A percentile compares a stretch with the other conserved stretches of the same genome.
These are phyloP conservation scores for Penicillium daleae DNA, from an alignment of 495 filamentous ascomycete species.

Conservation along the genomic window DNA sequence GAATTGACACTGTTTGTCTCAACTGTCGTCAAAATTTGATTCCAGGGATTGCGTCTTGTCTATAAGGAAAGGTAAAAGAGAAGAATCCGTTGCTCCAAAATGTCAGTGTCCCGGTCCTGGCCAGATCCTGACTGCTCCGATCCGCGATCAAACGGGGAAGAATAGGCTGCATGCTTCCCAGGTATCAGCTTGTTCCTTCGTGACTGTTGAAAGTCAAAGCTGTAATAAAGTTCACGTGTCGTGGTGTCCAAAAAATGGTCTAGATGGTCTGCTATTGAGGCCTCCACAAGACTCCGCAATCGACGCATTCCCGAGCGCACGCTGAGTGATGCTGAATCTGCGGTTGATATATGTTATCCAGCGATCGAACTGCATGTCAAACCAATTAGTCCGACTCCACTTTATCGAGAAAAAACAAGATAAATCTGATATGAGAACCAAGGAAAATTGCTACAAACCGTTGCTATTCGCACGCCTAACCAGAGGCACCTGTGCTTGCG, in stretches of 20 bases:
- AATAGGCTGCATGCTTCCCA: neutral
- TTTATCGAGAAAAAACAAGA: no score
- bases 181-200: neutral
- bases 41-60: conserved; percentile 13
- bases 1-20: conserved; percentile 13
- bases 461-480: conserved; percentile 65
- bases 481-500: conserved; percentile 77
- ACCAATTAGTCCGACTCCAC: neutral
- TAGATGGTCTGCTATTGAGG: conserved; percentile 16
- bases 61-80: conserved; percentile 13
- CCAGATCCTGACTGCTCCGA: neutral
- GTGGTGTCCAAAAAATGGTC: neutral
- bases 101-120: neutral
- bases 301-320: conserved; percentile 32
- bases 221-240: neutral
- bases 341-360: conserved; percentile 45
- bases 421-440: no score
- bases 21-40: conserved; percentile 20
- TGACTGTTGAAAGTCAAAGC: neutral
- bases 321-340: conserved; percentile 37
- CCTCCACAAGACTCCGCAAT: conserved; percentile 25
- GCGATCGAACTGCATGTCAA: conserved; percentile 38
- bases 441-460: conserved; percentile 34
- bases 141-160: neutral
- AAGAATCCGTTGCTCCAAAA: conserved; percentile 6